Conservation (phyloP, 768 basidiomycete species). For the Lanmaoa rubissima region DNA sequence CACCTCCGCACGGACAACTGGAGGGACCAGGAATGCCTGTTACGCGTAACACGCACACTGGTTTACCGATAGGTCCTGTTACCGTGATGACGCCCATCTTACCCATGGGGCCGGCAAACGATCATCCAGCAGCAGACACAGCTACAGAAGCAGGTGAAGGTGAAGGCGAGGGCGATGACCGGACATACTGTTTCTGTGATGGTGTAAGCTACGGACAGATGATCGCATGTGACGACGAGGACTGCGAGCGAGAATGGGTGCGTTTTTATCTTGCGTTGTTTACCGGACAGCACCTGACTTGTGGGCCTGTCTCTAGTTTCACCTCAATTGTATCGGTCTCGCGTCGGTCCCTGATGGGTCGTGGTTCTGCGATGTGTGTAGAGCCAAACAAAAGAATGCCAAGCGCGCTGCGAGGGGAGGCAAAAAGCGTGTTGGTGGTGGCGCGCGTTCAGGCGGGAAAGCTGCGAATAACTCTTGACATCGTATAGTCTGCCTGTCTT, state of each 20-base stretch:
- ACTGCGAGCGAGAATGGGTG: constrained; percentile 90
- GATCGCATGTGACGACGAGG: constrained; percentile 86
- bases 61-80: constrained; percentile 25
- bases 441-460: constrained; percentile 30
- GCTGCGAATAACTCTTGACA: constrained; percentile 31
- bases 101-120: constrained; percentile 27
- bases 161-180: constrained; percentile 59
- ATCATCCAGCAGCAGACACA: constrained; percentile 34
- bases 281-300: constrained; percentile 9
- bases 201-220: constrained; percentile 88
- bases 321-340: constrained; percentile 72
- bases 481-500: constrained; percentile 17
- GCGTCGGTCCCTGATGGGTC: constrained; percentile 61
- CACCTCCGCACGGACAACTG: constrained; percentile 51
- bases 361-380: constrained; percentile 77
- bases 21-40: constrained; percentile 82
- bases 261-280: constrained; percentile 28
- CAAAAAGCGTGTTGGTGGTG: constrained; percentile 47
- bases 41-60: constrained; percentile 38
- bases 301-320: constrained; percentile 54
- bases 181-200: constrained; percentile 83
- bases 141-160: constrained; percentile 46
- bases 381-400: constrained; percentile 48
- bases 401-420: constrained; percentile 52
- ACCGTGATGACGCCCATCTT: constrained; percentile 24